Evolutionary conservation across 164 flowering plant genomes (phyloP).

Genomic region (Magnolia officinalis): DNA sequence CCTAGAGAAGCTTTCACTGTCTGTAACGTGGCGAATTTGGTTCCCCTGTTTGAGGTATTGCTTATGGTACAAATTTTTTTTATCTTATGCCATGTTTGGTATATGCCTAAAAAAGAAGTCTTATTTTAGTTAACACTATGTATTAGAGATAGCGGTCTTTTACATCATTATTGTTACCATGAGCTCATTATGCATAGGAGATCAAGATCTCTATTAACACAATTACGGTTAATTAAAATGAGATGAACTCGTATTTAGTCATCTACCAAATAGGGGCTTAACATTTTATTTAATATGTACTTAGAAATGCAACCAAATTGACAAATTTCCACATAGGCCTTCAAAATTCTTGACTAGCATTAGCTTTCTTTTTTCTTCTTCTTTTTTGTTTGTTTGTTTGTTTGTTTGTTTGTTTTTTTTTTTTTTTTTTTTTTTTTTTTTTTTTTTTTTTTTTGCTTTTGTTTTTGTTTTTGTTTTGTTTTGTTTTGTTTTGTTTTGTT

Average conservation of each 20-base stretch:
- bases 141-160: no score
- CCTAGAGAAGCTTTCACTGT: slow-evolving; percentile 90
- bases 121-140: no score
- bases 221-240: no score
- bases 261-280: no score
- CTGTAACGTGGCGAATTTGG: slow-evolving; percentile 80
- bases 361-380: background rate
- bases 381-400: background rate
- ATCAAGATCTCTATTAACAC: no score
- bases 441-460: background rate
- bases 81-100: background rate
- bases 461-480: slow-evolving; percentile 8
- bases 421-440: background rate
- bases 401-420: no score
- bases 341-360: background rate
- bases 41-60: slow-evolving; percentile 80
- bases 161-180: no score
- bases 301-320: background rate
- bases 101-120: background rate
- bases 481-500: no score
- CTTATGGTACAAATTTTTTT: background rate
- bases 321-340: background rate
- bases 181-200: no score
- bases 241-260: no score
- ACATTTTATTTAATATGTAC: background rate